Evolutionary conservation across 495 filamentous ascomycete species (phyloP), one percentile per base, ranked within the genome.

Genomic region (Chlorociboria aeruginascens): DNA sequence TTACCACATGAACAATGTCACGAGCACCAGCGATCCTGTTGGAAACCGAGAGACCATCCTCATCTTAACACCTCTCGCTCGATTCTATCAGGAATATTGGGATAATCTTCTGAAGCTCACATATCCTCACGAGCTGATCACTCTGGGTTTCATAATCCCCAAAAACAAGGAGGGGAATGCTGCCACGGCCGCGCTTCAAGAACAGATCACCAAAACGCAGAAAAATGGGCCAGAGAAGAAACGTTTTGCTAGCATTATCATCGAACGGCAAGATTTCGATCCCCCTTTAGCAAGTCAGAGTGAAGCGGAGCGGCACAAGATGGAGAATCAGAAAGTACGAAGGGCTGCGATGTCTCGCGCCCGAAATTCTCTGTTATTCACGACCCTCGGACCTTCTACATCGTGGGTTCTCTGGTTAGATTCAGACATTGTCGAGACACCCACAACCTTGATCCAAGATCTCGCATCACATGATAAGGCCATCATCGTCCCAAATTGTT

Each of bases 371-470:
- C 73, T 98, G 17, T 71, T 98, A 48, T 98, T 97, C 67, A 96
- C 93, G n/a, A 97, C 90, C 0, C 71, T 98, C 10, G 93, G 92
- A 3, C 89, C 88, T n/a, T 73, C 77, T 13, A 96, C 89, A 0
- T 86, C 86, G 6, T 98, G 92, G 92, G 89, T 98, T 20, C 71
- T 98, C 43, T 98, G 92, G 92, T 69, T 98, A 25, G 92, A 98
- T 58, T 75, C 83, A 25, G 92, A 98, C 58, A 86, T 98, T 53
- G 55, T 97, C 52, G 92, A 98, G 66, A 88, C 86, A 1, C 92
- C 92, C 0, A 65, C 78, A 2, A 78, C 77, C 6, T 70, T 98
- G 10, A 95, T 98, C 56, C 87, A 98, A 63, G 92, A 98, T 62
- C 79, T 98, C 10, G 89, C 92, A 6, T 61, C 65, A 3, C 88